phyloP scores from a whole-genome alignment of 441 rosid genomes.

The Gossypium schwendimanii region DNA sequence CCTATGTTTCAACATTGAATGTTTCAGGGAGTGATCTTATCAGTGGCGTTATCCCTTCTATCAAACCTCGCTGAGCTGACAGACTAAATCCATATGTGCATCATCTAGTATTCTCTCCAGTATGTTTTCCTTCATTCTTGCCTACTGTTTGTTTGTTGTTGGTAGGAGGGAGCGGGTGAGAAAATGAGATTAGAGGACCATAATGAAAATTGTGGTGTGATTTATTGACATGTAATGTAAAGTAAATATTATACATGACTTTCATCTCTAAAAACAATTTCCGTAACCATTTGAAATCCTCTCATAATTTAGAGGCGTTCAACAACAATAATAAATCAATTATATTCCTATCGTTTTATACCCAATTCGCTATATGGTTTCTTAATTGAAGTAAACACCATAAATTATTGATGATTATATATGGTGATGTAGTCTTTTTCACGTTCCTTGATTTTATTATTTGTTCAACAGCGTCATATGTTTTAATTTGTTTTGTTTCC shows the following conservation, averaged over 20 bases:
- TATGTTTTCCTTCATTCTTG: background rate
- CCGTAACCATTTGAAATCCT: background rate
- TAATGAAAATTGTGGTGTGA: background rate
- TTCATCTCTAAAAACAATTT: background rate
- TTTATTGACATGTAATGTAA: background rate
- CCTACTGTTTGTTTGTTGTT: background rate
- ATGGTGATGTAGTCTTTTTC: too few relatives aligned
- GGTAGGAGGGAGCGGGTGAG: background rate
- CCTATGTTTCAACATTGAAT: conserved; percentile 25
- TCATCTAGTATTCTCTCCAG: background rate
- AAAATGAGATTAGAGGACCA: background rate
- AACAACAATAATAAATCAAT: too few relatives aligned
- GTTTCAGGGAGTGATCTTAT: conserved; percentile 66
- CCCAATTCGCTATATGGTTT: too few relatives aligned
- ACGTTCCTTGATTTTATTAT: too few relatives aligned
- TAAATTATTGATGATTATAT: too few relatives aligned
- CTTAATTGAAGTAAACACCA: too few relatives aligned
- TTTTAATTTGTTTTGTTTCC: too few relatives aligned
- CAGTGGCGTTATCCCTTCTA: conserved; percentile 53
- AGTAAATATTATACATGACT: background rate
- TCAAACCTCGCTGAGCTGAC: conserved; percentile 51
- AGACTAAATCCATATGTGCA: background rate
- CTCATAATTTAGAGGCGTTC: too few relatives aligned
- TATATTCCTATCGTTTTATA: too few relatives aligned
- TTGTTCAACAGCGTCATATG: too few relatives aligned